phyloP scores from a whole-genome alignment of 176 grass and related monocot species.

The Zoysia pacifica region DNA sequence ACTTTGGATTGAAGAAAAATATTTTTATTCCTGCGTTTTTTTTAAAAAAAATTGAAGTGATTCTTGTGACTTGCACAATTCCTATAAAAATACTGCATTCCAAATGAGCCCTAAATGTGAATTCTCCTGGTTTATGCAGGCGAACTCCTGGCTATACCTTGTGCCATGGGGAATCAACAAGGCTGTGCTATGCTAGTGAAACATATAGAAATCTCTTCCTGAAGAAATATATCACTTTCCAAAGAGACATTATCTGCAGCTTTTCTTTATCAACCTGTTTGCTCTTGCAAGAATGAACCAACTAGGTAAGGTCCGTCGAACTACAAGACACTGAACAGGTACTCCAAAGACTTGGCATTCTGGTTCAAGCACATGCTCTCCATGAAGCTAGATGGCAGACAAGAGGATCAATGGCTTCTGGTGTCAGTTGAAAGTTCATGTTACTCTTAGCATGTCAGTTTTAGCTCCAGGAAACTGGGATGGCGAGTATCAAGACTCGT shows the following conservation, averaged over 20 bases:
- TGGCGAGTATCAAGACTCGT: background rate
- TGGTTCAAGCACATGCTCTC: constrained; percentile 82
- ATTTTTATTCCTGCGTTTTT: too few relatives aligned
- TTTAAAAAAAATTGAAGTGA: too few relatives aligned
- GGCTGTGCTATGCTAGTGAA: constrained; percentile 85
- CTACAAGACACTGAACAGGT: constrained; percentile 64
- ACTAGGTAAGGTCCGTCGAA: constrained; percentile 77
- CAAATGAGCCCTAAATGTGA: background rate
- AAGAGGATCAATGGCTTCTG: constrained; percentile 8
- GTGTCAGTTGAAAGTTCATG: background rate
- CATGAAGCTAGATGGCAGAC: constrained; percentile 19
- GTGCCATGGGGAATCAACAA: constrained; percentile 94
- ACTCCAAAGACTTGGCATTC: constrained; percentile 87
- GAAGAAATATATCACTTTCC: background rate
- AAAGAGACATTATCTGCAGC: background rate
- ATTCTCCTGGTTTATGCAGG: constrained; percentile 45
- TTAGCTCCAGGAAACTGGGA: constrained; percentile 30
- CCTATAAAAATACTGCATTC: too few relatives aligned
- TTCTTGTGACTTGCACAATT: too few relatives aligned
- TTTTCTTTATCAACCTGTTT: background rate
- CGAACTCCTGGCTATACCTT: constrained; percentile 91
- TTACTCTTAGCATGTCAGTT: constrained; percentile 2
- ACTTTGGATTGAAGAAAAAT: too few relatives aligned
- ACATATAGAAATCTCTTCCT: constrained; percentile 66
- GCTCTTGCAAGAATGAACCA: constrained; percentile 78